Percentiles rank a stretch among this genome's conserved stretches.
Evolutionary conservation across 306 rosid genomes (phyloP).

Genomic region (Quillaja saponaria): DNA sequence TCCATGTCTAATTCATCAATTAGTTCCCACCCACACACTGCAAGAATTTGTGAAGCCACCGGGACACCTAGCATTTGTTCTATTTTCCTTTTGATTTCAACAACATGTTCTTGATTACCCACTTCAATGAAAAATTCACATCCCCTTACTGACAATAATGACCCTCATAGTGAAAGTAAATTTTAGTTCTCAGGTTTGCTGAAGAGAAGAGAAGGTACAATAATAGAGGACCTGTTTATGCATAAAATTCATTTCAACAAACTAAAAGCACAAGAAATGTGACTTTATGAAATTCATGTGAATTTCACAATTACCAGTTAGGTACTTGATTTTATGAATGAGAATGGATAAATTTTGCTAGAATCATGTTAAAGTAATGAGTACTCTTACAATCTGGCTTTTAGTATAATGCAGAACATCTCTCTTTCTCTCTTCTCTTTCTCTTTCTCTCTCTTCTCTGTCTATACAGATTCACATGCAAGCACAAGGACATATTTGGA

Average conservation of each 20-base stretch:
- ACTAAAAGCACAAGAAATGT: not conserved
- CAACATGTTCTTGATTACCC: slow-evolving; percentile 55
- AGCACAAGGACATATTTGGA: slow-evolving; percentile 4
- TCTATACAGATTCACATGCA: slow-evolving; percentile 2
- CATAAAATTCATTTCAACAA: slow-evolving; percentile 8
- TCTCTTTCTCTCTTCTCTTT: not conserved
- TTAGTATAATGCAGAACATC: slow-evolving; percentile 29
- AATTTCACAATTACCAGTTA: slow-evolving; percentile 13
- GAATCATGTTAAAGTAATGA: slow-evolving; percentile 43
- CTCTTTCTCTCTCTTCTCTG: too few species aligned
- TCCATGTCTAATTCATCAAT: slow-evolving; percentile 87
- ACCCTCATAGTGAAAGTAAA: slow-evolving; percentile 44
- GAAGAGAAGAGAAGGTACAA: slow-evolving; percentile 13
- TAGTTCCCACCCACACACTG: slow-evolving; percentile 73
- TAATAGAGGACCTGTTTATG: slow-evolving; percentile 8
- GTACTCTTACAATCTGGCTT: slow-evolving; percentile 19
- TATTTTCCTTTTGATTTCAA: slow-evolving; percentile 67
- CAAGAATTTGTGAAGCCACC: slow-evolving; percentile 60
- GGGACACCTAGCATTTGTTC: slow-evolving; percentile 66
- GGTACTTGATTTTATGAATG: slow-evolving; percentile 37
- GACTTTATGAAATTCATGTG: slow-evolving; percentile 18
- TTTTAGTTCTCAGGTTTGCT: slow-evolving; percentile 6
- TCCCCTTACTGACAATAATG: slow-evolving; percentile 38
- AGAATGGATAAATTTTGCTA: slow-evolving; percentile 18
- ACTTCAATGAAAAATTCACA: slow-evolving; percentile 57